Conservation (phyloP, 2,329 filamentous ascomycete genomes). For the Clonostachys sp. region DNA sequence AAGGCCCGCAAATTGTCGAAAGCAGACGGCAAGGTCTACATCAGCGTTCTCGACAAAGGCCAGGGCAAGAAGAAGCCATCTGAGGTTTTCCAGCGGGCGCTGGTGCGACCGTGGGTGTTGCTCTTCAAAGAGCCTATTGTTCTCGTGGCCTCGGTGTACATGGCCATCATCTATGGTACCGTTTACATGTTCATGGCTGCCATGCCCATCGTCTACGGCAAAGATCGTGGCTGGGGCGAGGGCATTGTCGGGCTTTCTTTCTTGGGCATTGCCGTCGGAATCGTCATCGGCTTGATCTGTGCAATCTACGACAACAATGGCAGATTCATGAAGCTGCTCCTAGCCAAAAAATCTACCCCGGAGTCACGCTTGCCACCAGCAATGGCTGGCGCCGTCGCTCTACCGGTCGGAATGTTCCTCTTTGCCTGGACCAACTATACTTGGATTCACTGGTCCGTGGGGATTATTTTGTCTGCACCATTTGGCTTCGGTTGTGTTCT, state of each 20-base stretch:
- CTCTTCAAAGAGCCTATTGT: conserved; percentile 43
- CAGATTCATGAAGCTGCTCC: conserved; percentile 24
- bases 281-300: conserved; percentile 1
- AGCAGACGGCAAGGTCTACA: conserved; percentile 31
- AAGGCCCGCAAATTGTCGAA: conserved; percentile 32
- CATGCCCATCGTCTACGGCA: conserved; percentile 42
- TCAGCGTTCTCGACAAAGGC: conserved; percentile 32
- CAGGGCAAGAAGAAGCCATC: conserved; percentile 12
- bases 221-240: conserved; percentile 29
- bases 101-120: conserved; percentile 41
- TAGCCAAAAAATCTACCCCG: background rate
- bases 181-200: conserved; percentile 51
- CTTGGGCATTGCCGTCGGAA: conserved; percentile 9
- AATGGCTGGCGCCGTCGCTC: background rate
- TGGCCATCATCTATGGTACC: conserved; percentile 47
- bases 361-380: background rate
- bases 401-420: conserved; percentile 6
- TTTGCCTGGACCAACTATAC: conserved; percentile 24
- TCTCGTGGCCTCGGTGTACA: conserved; percentile 36
- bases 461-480: conserved; percentile 35
- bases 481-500: conserved; percentile 29
- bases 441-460: conserved; percentile 40
- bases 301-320: conserved; percentile 14
- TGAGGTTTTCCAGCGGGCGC: conserved; percentile 36
- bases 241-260: conserved; percentile 12